Base-by-base conservation (phyloP, 2,329 filamentous ascomycete species). In the Colletotrichum musicola region DNA sequence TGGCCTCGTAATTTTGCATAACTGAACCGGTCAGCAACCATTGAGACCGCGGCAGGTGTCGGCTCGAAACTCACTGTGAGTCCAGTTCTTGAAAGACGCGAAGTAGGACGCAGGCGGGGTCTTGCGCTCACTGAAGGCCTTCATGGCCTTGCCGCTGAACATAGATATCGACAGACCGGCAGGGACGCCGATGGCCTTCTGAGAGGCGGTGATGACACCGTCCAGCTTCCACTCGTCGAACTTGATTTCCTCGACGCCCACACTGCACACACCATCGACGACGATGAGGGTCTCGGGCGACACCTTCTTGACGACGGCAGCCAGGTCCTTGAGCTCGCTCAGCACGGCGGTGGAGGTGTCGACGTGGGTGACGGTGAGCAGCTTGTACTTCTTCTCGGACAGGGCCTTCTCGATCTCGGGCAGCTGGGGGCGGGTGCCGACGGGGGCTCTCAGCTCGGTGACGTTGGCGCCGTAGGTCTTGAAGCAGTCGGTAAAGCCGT, bases 1-100 rank as follows among this genome's bases (percentile, higher is more conserved):
- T 94, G 72, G 94, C 93, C 84, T 99, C 96, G 82, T 99, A 99
- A 84, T 98, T 98, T 84, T 96, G 90, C 95, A 99, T 98, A 81
- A 99, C 92, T 93, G 27, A 9, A 5, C 14, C 7, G 22, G 65
- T 72, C 30, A 73, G 67, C 22, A 50, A 30, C 22, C 4, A 16
- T 18, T 18, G 44, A 22, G 18, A 5, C 46, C 7, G n/a, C 4
- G 18, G 6, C 4, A 12, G 10, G 46, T 44, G 14, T 9, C 14
- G 42, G 35, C 16, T 4, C 12, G 60, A 65, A 65, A 81, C 88
- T 75, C 85, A 93, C 91, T 96, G 54, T 95, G 95, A 65, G 95
- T 85, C 96, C 96, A 99, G 83, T 98, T 98, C 86, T 94, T 95
- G 86, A 98, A 93, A 13, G 93, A 97, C 63, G 93, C 95, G 81